Evolutionary conservation across 768 basidiomycete genomes (phyloP), one percentile per base, ranked within the genome.

Genomic region (Lactifluus piperatus): DNA sequence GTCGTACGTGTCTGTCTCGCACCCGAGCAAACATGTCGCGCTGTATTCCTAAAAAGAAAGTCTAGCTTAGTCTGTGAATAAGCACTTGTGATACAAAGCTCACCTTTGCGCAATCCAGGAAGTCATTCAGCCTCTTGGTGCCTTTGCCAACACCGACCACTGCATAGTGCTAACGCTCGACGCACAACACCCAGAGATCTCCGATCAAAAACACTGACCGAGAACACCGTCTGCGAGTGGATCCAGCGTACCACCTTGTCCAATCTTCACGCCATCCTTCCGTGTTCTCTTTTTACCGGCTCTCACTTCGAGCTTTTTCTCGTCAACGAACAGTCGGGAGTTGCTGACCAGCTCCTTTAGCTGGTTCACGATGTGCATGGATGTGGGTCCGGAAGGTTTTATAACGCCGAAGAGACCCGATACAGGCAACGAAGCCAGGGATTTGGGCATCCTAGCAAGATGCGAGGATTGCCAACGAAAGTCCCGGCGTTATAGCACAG

Each of bases 141-240:
- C 85, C 97, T 68, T 84, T 86, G 13, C 89, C 88, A 37, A 97
- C 76, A 37, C 93, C 97, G 50, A 99, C 77, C 41, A 97, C 95
- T 97, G 39, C 16, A 30, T 44, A 22, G 11, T n/a, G 26, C 26
- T 16, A 16, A 53, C 18, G 50, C 53, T 51, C 62, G 57, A 54
- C 36, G 44, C 18, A 56, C 48, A 58, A 46, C 24, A 44, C 48
- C 20, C 22, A 5, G 29, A 30, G n/a, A 29, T 32, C 50, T 29
- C 48, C 18, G 37, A 11, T 43, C 7, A 34, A 30, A 51, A 18
- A 49, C 58, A 65, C 78, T 65, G 69, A 94, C 94, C 91, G 63
- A 97, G 75, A 16, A 97, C 92, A 45, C 95, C 95, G 71, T 97
- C 92, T 5, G 97, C 97, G 36, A 98, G 78, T 16, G 97, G 97